Percentiles rank a stretch among this genome's conserved stretches.
phyloP scores from a whole-genome alignment of 2,329 filamentous ascomycete species.

The Fusarium armeniacum region DNA sequence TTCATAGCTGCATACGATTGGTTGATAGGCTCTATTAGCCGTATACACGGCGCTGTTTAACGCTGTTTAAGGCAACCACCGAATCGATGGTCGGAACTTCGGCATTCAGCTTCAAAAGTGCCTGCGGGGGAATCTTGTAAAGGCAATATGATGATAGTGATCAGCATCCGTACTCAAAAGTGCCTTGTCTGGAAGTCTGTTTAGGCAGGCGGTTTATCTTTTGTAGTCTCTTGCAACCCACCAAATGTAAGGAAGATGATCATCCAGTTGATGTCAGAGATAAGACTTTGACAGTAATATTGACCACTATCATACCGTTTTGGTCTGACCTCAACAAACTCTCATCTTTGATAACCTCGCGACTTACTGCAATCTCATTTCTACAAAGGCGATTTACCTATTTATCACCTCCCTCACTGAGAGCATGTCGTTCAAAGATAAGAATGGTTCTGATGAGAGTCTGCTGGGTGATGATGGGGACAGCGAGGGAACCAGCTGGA shows the following conservation, averaged over 20 bases:
- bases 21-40: background rate
- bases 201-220: background rate
- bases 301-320: background rate
- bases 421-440: background rate
- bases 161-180: background rate
- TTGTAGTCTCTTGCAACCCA: background rate
- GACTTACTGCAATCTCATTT: background rate
- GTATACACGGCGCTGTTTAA: background rate
- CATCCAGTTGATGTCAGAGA: background rate
- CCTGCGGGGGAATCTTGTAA: background rate
- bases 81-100: background rate
- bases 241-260: fast-evolving
- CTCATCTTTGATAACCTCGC: background rate
- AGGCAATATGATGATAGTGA: background rate
- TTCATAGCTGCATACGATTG: background rate
- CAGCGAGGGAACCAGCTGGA: background rate
- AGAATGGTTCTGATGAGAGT: slow-evolving; percentile 10
- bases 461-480: background rate
- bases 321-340: background rate
- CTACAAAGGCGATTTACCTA: background rate
- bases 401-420: background rate
- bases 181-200: background rate
- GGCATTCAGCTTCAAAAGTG: background rate
- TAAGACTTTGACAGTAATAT: background rate
- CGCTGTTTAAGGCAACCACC: background rate